phyloP scores from a whole-genome alignment of 495 filamentous ascomycete genomes.

The Xylaria palmicola region DNA sequence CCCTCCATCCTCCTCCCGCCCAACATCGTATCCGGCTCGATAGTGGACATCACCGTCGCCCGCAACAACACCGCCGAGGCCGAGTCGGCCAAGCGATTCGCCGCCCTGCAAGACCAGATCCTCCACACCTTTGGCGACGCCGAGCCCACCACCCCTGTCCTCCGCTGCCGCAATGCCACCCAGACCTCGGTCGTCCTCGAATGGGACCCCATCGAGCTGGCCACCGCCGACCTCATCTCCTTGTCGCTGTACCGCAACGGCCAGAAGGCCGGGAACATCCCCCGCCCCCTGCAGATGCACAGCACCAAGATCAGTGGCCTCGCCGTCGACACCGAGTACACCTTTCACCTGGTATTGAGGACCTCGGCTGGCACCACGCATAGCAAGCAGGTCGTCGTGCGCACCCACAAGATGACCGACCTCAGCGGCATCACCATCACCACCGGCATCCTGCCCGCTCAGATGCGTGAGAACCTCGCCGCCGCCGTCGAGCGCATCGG shows the following conservation, averaged over 20 bases:
- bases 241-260: slow-evolving; percentile 92
- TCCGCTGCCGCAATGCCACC: slow-evolving; percentile 92
- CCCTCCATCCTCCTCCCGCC: slow-evolving; percentile 94
- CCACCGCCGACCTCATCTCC: slow-evolving; percentile 84
- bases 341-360: slow-evolving; percentile 87
- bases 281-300: slow-evolving; percentile 76
- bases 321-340: slow-evolving; percentile 91
- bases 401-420: slow-evolving; percentile 99
- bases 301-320: slow-evolving; percentile 97
- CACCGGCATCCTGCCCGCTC: slow-evolving; percentile 76
- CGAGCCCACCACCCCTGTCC: slow-evolving; percentile 73
- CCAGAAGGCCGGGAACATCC: slow-evolving; percentile 92
- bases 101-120: slow-evolving; percentile 82
- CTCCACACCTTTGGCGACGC: slow-evolving; percentile 78
- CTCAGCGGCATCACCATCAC: slow-evolving; percentile 94
- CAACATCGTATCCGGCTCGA: slow-evolving; percentile 90
- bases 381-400: slow-evolving; percentile 79
- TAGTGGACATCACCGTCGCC: slow-evolving; percentile 95
- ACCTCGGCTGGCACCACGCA: slow-evolving; percentile 86
- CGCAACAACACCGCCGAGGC: slow-evolving; percentile 80
- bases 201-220: slow-evolving; percentile 93
- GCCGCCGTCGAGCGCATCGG: slow-evolving; percentile 83
- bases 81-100: slow-evolving; percentile 69
- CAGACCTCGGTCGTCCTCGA: slow-evolving; percentile 97
- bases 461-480: slow-evolving; percentile 69